Percentiles rank a stretch among this genome's conserved stretches.
Conservation (phyloP, 257 asterid genomes). For the Penstemon barbatus region DNA sequence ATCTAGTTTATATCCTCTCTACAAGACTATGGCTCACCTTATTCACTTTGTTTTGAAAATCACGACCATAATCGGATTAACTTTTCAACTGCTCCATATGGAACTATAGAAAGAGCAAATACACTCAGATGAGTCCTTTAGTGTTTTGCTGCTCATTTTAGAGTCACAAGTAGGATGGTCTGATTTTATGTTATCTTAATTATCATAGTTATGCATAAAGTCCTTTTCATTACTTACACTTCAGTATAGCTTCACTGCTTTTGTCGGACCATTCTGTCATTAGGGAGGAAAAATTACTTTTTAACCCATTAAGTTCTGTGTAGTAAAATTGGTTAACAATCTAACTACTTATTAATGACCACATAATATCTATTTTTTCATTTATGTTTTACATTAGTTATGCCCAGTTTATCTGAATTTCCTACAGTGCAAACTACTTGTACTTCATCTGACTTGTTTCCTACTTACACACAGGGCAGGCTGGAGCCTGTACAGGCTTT, state of each 20-base stretch:
- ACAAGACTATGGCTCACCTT: no score
- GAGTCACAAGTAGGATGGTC: no score
- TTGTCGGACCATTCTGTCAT: neutral
- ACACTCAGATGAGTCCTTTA: neutral
- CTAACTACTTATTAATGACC: neutral
- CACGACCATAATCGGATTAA: no score
- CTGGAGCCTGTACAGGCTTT: conserved; percentile 76
- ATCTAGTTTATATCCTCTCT: no score
- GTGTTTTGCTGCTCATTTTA: neutral
- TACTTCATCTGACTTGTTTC: conserved; percentile 18
- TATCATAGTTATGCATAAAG: neutral
- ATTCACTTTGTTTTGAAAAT: no score
- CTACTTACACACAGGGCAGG: conserved; percentile 64
- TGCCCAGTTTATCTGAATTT: neutral
- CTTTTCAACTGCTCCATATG: no score
- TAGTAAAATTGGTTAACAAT: neutral
- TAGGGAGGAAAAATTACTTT: neutral
- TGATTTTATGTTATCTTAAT: neutral
- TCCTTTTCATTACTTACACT: neutral
- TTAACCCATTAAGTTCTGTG: neutral
- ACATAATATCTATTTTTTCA: neutral
- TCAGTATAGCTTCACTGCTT: neutral
- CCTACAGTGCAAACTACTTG: neutral
- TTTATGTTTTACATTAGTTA: neutral
- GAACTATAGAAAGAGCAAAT: no score